These are phyloP conservation scores for Prunus dulcis DNA, from an alignment of 306 rosid genomes.

Conservation along the genomic window DNA sequence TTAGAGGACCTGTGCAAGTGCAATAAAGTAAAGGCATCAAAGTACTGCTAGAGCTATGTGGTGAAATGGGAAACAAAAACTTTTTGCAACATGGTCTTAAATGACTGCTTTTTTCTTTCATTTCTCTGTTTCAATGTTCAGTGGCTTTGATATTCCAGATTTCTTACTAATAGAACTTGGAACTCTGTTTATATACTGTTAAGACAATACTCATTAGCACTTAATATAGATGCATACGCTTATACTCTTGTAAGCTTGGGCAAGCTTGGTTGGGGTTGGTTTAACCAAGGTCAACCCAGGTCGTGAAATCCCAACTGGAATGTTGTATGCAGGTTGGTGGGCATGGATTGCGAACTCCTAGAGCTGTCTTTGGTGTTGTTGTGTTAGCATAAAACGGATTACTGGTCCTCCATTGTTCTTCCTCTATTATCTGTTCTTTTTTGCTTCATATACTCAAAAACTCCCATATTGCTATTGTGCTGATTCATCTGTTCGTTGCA, in stretches of 20 bases:
- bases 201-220: neutral
- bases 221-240: neutral
- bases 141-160: neutral
- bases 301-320: neutral
- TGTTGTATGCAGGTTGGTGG: neutral
- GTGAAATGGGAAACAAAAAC: neutral
- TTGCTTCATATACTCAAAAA: slow-evolving; percentile 1
- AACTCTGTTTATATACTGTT: neutral
- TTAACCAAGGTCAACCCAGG: neutral
- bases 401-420: neutral
- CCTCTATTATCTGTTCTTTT: neutral
- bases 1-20: neutral
- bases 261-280: neutral
- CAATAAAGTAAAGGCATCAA: slow-evolving; percentile 1
- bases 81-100: neutral
- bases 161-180: neutral
- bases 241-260: neutral
- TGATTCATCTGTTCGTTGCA: slow-evolving; percentile 20
- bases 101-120: neutral
- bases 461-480: slow-evolving; percentile 8
- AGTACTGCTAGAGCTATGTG: neutral
- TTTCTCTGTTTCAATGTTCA: neutral
- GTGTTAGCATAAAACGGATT: neutral
- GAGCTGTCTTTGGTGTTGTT: neutral
- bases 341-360: neutral